Base-by-base conservation (phyloP, 176 grass and related monocot species). In the Canna indica region DNA sequence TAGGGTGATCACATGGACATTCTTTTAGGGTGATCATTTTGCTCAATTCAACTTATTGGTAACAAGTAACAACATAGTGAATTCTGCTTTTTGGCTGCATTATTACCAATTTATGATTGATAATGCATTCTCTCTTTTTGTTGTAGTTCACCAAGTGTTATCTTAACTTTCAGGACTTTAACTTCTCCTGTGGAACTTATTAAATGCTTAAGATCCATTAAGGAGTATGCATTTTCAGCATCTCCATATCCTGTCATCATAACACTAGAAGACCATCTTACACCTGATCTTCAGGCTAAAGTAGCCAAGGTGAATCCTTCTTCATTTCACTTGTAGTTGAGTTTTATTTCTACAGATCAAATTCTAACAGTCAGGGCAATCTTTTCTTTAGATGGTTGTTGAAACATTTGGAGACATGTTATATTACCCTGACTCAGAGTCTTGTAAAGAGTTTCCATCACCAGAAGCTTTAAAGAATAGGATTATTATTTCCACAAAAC, bases 241-340 rank as follows among this genome's bases (percentile, higher is more conserved):
- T 97, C 94, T 74, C 94, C 89, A 9, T 97, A 87, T 77, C 94
- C 94, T 82, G 94, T 97, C 64, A 93, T 97, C 64, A 97, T 97
- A 72, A 97, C 94, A 78, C 83, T 97, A 78, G 89, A 97, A 76
- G 94, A 97, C 70, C 94, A 97, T 72, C 89, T 97, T 57, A 90
- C 89, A 76, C 69, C 80, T 79, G 82, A 97, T 75, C 89, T 93
- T 72, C 89, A 97, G 82, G 89, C 82, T 24, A 93, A 87, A 90
- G 94, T 97, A 72, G 92, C 92, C 52, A 84, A 89, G 88, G 92
- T 96, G 85, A 27, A 44, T 26, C 39, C 27, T 32, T 3, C 59
- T 31, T 8, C n/a, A 16, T 15, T 46, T 48, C 25, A 31, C 50
- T 18, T 12, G 17, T 48, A 31, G 2, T 39, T 5, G 17, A 20